These are phyloP conservation scores for Lophiostoma macrostomum DNA, from an alignment of 495 filamentous ascomycete species.

Conservation along the genomic window DNA sequence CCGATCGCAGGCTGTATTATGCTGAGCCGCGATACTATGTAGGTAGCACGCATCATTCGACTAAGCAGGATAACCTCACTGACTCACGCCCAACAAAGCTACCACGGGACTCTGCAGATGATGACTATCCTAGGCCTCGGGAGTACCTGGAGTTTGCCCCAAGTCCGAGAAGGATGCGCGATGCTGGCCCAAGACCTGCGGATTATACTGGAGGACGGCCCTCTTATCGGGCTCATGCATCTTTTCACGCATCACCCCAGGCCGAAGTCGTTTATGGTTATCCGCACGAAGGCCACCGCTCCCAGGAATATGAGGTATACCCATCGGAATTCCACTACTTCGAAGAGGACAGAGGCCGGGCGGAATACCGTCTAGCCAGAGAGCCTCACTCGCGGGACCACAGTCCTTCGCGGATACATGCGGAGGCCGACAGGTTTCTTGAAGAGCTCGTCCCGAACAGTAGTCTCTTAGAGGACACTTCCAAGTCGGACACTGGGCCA, in stretches of 20 bases:
- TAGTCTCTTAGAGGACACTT: not conserved
- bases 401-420: slow-evolving; percentile 24
- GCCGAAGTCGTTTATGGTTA: slow-evolving; percentile 13
- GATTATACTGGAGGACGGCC: slow-evolving; percentile 22
- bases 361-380: slow-evolving; percentile 18
- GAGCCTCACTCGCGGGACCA: slow-evolving; percentile 3
- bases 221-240: slow-evolving; percentile 20
- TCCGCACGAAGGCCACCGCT: slow-evolving; percentile 6
- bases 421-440: slow-evolving; percentile 46
- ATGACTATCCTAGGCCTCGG: slow-evolving; percentile 16
- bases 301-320: slow-evolving; percentile 14
- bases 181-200: slow-evolving; percentile 14
- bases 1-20: slow-evolving; percentile 22
- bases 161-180: slow-evolving; percentile 11
- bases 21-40: slow-evolving; percentile 28
- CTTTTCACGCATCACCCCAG: slow-evolving; percentile 2
- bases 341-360: slow-evolving; percentile 14
- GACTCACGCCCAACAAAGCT: slow-evolving; percentile 15
- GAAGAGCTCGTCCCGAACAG: slow-evolving; percentile 40
- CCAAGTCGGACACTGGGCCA: slow-evolving; percentile 1
- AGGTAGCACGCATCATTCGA: slow-evolving; percentile 14
- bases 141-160: slow-evolving; percentile 20
- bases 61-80: slow-evolving; percentile 6
- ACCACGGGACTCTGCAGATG: slow-evolving; percentile 19
- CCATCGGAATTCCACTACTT: slow-evolving; percentile 7